A percentile compares a stretch with the other conserved stretches of the same genome.
These are phyloP conservation scores for Fimicolochytrium jonesii DNA, from an alignment of 192 early-diverging fungal genomes.

Conservation along the genomic window DNA sequence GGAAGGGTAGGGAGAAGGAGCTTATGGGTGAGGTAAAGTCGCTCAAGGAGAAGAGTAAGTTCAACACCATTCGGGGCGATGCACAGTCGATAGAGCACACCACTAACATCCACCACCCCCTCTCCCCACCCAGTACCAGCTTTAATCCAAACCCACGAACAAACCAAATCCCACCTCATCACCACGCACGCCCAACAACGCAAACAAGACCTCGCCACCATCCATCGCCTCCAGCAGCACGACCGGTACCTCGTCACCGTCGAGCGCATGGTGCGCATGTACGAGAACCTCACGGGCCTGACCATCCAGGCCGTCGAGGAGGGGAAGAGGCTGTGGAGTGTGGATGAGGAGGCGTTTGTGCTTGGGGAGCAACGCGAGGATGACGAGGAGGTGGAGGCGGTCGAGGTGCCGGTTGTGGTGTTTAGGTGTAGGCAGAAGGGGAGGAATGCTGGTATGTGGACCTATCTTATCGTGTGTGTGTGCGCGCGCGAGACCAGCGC, in stretches of 20 bases:
- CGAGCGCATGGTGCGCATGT: constrained; percentile 38
- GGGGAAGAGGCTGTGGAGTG: neutral
- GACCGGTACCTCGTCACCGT: constrained; percentile 31
- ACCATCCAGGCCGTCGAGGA: constrained; percentile 37
- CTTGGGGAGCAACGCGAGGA: constrained; percentile 13
- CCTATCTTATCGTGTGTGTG: too few species aligned
- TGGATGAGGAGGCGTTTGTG: constrained; percentile 1
- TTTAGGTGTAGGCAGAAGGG: constrained; percentile 28
- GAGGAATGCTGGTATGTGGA: constrained; percentile 28
- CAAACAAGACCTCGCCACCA: neutral
- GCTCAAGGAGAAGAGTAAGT: constrained; percentile 8
- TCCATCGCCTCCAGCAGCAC: constrained; percentile 12
- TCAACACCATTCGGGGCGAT: neutral
- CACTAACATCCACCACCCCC: too few species aligned
- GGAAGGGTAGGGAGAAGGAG: neutral
- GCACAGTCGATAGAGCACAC: neutral
- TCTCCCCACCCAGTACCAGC: neutral
- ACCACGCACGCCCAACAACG: neutral
- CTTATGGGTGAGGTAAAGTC: constrained; percentile 4
- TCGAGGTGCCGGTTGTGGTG: constrained; percentile 12
- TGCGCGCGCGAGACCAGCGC: too few species aligned
- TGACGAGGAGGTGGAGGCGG: constrained; percentile 3
- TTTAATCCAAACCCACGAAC: neutral
- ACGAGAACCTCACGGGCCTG: constrained; percentile 33
- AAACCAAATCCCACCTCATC: neutral